Base-by-base conservation (phyloP, 177 flowering plant species). In the Vitis hybrid region DNA sequence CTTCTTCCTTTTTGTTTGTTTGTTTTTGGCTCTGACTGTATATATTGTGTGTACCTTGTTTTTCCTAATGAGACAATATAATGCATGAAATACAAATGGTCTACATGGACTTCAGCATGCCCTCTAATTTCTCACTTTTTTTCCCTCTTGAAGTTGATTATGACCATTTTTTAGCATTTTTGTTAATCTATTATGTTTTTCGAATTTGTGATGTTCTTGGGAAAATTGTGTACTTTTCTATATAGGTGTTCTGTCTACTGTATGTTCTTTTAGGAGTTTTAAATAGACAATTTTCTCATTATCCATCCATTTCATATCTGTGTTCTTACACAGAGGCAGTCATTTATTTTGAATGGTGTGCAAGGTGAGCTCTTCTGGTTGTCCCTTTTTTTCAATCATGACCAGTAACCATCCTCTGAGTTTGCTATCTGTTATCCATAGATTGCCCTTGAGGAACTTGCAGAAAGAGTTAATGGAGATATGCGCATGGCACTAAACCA, bases 381-480 rank as follows among this genome's bases (percentile, higher is more conserved):
- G 12, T n/a, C 34, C 30, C 8, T 26, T 14, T 64, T 68, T 23
- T 5, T 50, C 56, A 14, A 15, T 9, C 6, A 26, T 48, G n/a
- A 50, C 56, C 21, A 14, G 3, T 51, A 21, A 51, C 23, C 26
- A 4, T 40, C 19, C n/a, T 64, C 23, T 52, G 56, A 15, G 10
- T 55, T 59, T 60, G 34, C n/a, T 62, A 7, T 21, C 26, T 45
- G 30, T 32, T 60, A 14, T 72, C 52, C 21, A 11, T 68, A 95
- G 99, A 86, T 90, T 81, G 93, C 99, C 52, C 91, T 95, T 52
- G 98, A 93, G 84, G 97, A 90, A 83, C 95, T 95, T 72, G 97
- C 97, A 17, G 93, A 89, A 65, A 84, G 93, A 82, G 94, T 87
- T 55, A 88, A 93, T 76, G 98, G 99, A 68, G 99, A 95, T 84